Evolutionary conservation across 352 stramenopile species (phyloP).

Genomic region (Globisporangium rhizosaccharum): DNA sequence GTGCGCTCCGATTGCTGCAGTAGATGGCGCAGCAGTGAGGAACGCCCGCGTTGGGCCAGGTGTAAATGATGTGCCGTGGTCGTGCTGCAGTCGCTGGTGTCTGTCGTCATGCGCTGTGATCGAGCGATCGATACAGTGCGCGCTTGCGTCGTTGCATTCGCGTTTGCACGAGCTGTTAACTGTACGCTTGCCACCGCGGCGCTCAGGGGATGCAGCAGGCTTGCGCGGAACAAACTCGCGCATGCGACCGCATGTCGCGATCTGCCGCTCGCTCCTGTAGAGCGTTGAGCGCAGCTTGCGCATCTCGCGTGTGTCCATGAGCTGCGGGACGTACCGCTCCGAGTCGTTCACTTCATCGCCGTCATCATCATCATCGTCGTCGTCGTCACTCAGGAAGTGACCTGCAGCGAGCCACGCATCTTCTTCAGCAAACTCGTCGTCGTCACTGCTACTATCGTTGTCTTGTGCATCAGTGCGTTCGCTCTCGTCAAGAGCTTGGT

Average conservation of each 20-base stretch:
- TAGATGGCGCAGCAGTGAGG: slow-evolving; percentile 6
- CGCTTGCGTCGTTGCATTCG: not conserved
- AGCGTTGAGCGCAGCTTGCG: slow-evolving; percentile 31
- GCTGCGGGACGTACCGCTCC: slow-evolving; percentile 33
- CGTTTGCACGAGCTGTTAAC: not conserved
- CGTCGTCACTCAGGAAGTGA: slow-evolving; percentile 4
- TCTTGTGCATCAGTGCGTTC: not conserved
- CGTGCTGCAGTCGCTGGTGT: not conserved
- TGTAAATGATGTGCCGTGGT: not conserved
- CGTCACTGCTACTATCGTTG: not conserved
- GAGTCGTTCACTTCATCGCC: slow-evolving; percentile 5
- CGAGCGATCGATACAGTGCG: not conserved
- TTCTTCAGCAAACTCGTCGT: slow-evolving; percentile 5
- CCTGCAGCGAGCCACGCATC: slow-evolving; percentile 7
- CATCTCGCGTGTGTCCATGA: slow-evolving; percentile 58
- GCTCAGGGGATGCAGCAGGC: slow-evolving; percentile 1
- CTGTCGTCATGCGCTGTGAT: not conserved
- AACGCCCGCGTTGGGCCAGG: slow-evolving; percentile 1
- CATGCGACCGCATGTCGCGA: slow-evolving; percentile 40
- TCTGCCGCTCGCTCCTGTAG: slow-evolving; percentile 28
- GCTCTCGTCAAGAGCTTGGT: not conserved
- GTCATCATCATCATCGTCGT: not conserved
- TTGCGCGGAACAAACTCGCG: slow-evolving; percentile 42
- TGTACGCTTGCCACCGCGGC: not conserved
- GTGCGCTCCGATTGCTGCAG: not conserved